Evolutionary conservation across 306 rosid species (phyloP), one percentile per base, ranked within the genome.

Genomic region (Corylus heterophylla): DNA sequence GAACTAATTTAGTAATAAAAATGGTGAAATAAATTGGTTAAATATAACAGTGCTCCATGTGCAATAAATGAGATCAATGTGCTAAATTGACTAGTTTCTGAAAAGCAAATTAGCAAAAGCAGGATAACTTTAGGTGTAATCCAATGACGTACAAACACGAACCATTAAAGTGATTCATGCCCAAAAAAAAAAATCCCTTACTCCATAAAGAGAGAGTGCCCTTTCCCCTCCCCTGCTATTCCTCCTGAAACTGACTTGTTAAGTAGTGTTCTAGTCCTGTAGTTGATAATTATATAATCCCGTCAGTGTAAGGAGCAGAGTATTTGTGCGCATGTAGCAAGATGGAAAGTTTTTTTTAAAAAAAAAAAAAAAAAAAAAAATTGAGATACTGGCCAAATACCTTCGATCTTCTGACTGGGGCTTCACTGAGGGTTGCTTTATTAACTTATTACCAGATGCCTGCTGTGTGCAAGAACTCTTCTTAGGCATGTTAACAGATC

Each of bases 401-500:
- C 97, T 89, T 86, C 75, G 82, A 78, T 77, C 74, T 81, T 78
- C 86, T 64, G 89, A 82, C 75, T 59, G 76, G 70, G 74, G 85
- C 71, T 81, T 85, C 69, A 74, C 74, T 42, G 90, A 76, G 61
- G 88, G 80, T 85, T 86, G 86, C 78, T 74, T 89, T 39, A 71
- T 47, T 45, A 77, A 71, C 66, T 80, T 87, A 71, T 74, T 78
- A 51, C 75, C 84, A 76, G 93, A 85, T 72, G 84, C 92, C 98
- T 90, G 82, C 66, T 75, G 59, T 74, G 70, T 54, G 47, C 72
- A 69, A 66, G 47, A 49, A 61, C 49, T 54, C 74, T 69, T 50
- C 12, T 74, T 77, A 79, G 67, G 51, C 16, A 48, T 44, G 63
- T 58, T 48, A 73, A 50, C 56, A 69, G 62, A 68, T 16, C 73